These are phyloP conservation scores for Ceratocystis huliohia DNA, from an alignment of 2,329 filamentous ascomycete species.

Conservation along the genomic window DNA sequence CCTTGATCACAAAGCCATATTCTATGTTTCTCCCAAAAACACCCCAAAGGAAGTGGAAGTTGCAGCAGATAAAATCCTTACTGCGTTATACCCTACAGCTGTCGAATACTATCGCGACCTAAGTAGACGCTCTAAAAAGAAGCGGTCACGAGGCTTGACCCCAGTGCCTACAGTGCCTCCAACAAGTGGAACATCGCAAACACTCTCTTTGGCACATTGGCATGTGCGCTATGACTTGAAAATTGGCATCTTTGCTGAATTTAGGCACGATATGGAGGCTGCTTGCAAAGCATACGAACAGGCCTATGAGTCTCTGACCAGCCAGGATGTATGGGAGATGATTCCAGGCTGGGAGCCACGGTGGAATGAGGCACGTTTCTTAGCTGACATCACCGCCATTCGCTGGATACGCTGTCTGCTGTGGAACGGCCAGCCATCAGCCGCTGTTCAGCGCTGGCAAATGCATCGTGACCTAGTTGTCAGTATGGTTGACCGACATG, in stretches of 20 bases:
- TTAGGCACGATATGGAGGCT: constrained; percentile 81
- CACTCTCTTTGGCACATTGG: constrained; percentile 76
- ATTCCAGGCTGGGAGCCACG: constrained; percentile 81
- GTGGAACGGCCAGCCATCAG: constrained; percentile 65
- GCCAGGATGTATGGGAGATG: constrained; percentile 71
- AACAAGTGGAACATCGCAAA: constrained; percentile 72
- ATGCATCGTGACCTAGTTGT: constrained; percentile 60
- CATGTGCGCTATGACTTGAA: constrained; percentile 93
- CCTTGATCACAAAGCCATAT: constrained; percentile 72
- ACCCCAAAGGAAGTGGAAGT: constrained; percentile 58
- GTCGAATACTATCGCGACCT: constrained; percentile 90
- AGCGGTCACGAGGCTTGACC: constrained; percentile 64
- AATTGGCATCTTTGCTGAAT: constrained; percentile 78
- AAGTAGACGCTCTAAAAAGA: constrained; percentile 81
- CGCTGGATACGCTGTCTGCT: constrained; percentile 72
- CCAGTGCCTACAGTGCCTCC: constrained; percentile 74
- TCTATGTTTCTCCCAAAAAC: constrained; percentile 65
- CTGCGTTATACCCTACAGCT: constrained; percentile 58
- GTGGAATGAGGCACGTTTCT: constrained; percentile 83
- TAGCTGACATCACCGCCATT: constrained; percentile 71
- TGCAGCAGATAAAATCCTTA: constrained; percentile 61
- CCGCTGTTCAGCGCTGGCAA: constrained; percentile 69
- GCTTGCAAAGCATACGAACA: constrained; percentile 76
- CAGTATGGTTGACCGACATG: constrained; percentile 68
- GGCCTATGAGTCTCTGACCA: constrained; percentile 72